phyloP scores from a whole-genome alignment of 352 stramenopile species.

The Globisporangium echinulatum region DNA sequence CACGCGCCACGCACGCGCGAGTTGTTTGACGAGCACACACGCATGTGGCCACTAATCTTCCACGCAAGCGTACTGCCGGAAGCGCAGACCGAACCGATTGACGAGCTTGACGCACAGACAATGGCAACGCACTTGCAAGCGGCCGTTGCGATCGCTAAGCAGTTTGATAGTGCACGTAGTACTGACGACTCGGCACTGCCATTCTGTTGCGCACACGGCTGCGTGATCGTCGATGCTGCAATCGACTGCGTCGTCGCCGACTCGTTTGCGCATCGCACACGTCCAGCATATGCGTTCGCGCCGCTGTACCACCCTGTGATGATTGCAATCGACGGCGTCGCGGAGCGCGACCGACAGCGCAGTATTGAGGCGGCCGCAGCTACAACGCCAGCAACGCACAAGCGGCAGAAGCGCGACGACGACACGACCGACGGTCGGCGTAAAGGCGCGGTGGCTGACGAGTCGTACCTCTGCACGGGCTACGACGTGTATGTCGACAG shows the following conservation, averaged over 20 bases:
- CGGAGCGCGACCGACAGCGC: constrained; percentile 43
- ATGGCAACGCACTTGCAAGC: constrained; percentile 20
- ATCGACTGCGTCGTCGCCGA: constrained; percentile 24
- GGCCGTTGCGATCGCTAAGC: constrained; percentile 18
- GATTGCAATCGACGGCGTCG: constrained; percentile 59
- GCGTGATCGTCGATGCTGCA: constrained; percentile 40
- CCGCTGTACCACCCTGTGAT: constrained; percentile 65
- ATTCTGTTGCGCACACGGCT: constrained; percentile 44
- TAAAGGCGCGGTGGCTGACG: not conserved
- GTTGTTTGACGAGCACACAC: constrained; percentile 53
- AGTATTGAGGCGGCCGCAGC: constrained; percentile 9
- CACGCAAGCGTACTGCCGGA: constrained; percentile 57
- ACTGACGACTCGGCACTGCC: constrained; percentile 3
- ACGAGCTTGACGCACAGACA: constrained; percentile 26
- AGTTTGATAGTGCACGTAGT: constrained; percentile 12
- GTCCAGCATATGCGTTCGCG: constrained; percentile 27
- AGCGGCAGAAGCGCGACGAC: constrained; percentile 28
- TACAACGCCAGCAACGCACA: constrained; percentile 5
- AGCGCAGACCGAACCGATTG: constrained; percentile 30
- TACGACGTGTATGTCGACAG: constrained; percentile 83
- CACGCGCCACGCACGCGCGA: constrained; percentile 45
- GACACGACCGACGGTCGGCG: not conserved
- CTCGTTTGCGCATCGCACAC: constrained; percentile 6
- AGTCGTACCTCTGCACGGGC: constrained; percentile 86
- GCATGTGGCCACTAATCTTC: constrained; percentile 71